These are phyloP conservation scores for Pseudogymnoascus verrucosus DNA, from an alignment of 2,329 filamentous ascomycete species.

Conservation along the genomic window DNA sequence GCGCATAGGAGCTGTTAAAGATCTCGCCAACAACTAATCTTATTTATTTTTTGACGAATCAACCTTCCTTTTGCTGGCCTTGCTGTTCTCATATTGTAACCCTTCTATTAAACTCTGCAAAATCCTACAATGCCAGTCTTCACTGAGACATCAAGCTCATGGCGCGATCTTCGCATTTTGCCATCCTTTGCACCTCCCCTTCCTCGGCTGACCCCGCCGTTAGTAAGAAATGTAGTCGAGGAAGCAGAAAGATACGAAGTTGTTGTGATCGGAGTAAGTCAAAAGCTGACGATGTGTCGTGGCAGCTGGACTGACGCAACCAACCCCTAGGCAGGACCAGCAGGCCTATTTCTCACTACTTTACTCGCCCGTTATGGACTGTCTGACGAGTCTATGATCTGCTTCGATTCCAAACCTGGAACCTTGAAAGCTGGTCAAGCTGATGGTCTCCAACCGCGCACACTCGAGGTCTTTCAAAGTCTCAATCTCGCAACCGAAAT, in stretches of 20 bases:
- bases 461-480: constrained; percentile 53
- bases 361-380: constrained; percentile 37
- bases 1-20: not conserved
- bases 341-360: constrained; percentile 34
- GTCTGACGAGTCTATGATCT: constrained; percentile 32
- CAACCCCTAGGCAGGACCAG: constrained; percentile 31
- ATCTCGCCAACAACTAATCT: not conserved
- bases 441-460: constrained; percentile 53
- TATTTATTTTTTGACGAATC: not conserved
- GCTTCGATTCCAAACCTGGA: constrained; percentile 34
- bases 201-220: constrained; percentile 26
- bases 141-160: constrained; percentile 28
- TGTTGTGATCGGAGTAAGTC: constrained; percentile 32
- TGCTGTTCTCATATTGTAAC: not conserved
- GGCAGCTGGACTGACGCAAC: not conserved
- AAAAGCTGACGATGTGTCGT: not conserved
- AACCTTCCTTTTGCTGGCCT: not conserved
- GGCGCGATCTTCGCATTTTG: constrained; percentile 33
- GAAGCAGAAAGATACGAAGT: constrained; percentile 33
- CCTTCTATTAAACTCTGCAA: not conserved
- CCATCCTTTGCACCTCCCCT: constrained; percentile 33
- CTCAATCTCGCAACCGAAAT: constrained; percentile 47
- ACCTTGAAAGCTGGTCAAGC: constrained; percentile 47
- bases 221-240: not conserved
- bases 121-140: constrained; percentile 32